Evolutionary conservation across 768 basidiomycete species (phyloP), one percentile per base, ranked within the genome.

Genomic region (Lentinula raphanica): DNA sequence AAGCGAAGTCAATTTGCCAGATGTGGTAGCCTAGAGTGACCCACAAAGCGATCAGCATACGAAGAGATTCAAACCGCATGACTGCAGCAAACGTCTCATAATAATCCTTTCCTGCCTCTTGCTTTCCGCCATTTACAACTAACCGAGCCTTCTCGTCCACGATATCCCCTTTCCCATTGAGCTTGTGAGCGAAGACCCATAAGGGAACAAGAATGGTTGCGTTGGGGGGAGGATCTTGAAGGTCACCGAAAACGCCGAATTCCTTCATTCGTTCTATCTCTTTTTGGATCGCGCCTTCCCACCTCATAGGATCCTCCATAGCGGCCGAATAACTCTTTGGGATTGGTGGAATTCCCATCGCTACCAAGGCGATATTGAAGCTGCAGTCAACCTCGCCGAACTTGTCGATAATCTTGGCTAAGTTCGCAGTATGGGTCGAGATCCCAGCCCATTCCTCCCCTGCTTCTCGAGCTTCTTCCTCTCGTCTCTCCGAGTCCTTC

Each of bases 1-100:
- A 58, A 15, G 68, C 66, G 38, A 75, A 64, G 62, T 75, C 70
- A 9, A 72, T 61, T 28, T 54, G 51, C 35, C 72, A 58, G 5
- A 75, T 35, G 12, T 68, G 63, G 58, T 68, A 67, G 39, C 66
- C 60, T 7, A 62, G 28, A 0, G 11, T 2, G 1, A 69, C 69
- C 2, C 71, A 54, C 13, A 72, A n/a, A 1, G 69, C 65, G 11
- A 73, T 58, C 6, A 49, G 25, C n/a, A 49, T 58, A 4, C 48
- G 56, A 12, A 58, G 19, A 4, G 56, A 58, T 28, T 48, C 29
- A n/a, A 58, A 49, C 2, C 56, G 27, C 15, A 49, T 19, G 3
- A 50, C 56, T 4, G 28, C 3, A 6, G 56, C 48, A 35, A 31
- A 58, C 15, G 21, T 39, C 19, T 58, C 48, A 17, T 3, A 50